phyloP scores from a whole-genome alignment of 2,329 filamentous ascomycete species.

The Aureobasidium sp. region DNA sequence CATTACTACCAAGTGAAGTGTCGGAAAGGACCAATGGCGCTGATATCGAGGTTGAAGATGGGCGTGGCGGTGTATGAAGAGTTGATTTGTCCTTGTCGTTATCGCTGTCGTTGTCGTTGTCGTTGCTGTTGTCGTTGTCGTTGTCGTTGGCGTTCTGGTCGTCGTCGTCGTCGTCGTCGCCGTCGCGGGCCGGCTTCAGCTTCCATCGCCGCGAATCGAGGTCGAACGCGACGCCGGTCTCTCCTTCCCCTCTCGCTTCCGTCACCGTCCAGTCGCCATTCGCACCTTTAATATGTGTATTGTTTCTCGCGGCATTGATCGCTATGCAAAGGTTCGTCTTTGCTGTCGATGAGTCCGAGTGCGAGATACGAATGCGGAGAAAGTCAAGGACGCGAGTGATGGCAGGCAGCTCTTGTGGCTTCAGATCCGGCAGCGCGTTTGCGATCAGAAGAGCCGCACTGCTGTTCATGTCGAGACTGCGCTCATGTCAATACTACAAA shows the following conservation, averaged over 20 bases:
- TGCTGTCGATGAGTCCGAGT: neutral
- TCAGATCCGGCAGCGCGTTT: neutral
- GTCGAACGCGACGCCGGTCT: neutral
- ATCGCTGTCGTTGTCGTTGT: too few relatives aligned
- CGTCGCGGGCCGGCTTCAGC: neutral
- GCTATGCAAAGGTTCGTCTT: neutral
- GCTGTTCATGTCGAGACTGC: slow-evolving; percentile 41
- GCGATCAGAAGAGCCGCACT: neutral
- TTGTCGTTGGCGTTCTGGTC: too few relatives aligned
- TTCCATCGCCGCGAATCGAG: neutral
- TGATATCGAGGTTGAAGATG: too few relatives aligned
- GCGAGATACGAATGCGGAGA: neutral
- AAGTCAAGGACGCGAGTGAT: neutral
- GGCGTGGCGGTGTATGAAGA: too few relatives aligned
- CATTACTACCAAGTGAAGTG: too few relatives aligned
- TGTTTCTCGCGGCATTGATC: neutral
- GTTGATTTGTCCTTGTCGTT: neutral
- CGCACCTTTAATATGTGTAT: neutral
- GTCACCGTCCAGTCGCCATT: neutral
- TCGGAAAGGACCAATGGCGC: too few relatives aligned
- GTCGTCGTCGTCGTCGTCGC: too few relatives aligned
- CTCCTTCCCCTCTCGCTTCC: neutral
- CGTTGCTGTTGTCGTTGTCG: neutral
- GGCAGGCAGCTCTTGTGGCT: neutral
- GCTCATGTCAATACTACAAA: neutral